A percentile compares a stretch with the other conserved stretches of the same genome.
Conservation (phyloP, 257 asterid species). For the Fraxinus quadrangulata region DNA sequence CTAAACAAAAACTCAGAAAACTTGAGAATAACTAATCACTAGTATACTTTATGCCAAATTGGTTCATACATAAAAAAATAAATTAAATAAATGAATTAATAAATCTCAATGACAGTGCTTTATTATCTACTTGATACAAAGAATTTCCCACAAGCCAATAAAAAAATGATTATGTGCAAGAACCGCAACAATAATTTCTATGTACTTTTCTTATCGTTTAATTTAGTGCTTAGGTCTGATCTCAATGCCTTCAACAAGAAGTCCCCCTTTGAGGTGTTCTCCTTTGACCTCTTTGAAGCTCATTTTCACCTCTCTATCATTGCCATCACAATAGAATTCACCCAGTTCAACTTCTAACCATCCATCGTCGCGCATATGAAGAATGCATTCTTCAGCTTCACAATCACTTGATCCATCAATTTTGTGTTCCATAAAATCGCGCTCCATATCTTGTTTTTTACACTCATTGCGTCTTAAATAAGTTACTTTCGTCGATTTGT, state of each 20-base stretch:
- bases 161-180: no score
- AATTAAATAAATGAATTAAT: no score
- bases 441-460: neutral
- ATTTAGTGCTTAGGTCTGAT: constrained; percentile 52
- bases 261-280: constrained; percentile 68
- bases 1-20: no score
- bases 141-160: no score
- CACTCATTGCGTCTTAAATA: constrained; percentile 23
- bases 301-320: constrained; percentile 53
- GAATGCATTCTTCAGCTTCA: constrained; percentile 16
- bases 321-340: constrained; percentile 51
- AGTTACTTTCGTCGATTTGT: constrained; percentile 26
- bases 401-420: constrained; percentile 3
- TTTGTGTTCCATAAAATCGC: neutral
- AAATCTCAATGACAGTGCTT: no score
- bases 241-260: constrained; percentile 79
- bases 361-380: constrained; percentile 52
- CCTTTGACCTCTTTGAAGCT: constrained; percentile 61
- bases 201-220: no score
- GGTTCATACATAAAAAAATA: no score
- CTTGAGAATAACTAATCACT: no score
- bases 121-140: no score
- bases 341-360: constrained; percentile 84
- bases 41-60: no score
- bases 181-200: no score